A percentile compares a stretch with the other conserved stretches of the same genome.
Evolutionary conservation across 2,329 filamentous ascomycete genomes (phyloP).

Genomic region (Chalaropsis thielavioides): DNA sequence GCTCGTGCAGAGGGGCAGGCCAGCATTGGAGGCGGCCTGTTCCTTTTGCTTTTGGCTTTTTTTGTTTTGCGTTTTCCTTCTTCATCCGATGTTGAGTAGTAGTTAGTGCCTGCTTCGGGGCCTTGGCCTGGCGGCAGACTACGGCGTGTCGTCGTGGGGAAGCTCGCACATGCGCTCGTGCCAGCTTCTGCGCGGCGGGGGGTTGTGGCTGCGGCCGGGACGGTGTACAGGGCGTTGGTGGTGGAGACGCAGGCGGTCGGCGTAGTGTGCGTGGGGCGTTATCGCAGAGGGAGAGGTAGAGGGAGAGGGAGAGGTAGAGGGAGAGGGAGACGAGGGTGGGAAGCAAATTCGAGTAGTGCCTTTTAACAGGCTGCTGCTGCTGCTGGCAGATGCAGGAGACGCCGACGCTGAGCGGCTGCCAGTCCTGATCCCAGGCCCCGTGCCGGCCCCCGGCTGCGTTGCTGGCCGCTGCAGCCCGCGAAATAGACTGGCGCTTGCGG

Average conservation of each 20-base stretch:
- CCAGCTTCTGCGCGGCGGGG: neutral
- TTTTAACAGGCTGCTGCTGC: neutral
- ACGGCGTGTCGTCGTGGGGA: slow-evolving; percentile 4
- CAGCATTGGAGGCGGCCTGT: too few species aligned
- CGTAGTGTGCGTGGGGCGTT: neutral
- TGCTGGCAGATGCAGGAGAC: neutral
- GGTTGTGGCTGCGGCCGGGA: neutral
- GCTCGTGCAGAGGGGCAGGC: too few species aligned
- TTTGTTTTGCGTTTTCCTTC: too few species aligned
- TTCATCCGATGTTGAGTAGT: too few species aligned
- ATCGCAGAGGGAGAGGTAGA: neutral
- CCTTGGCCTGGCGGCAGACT: too few species aligned
- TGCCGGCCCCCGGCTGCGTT: too few species aligned
- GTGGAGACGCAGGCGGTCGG: neutral
- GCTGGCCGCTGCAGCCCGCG: neutral
- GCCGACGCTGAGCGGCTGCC: too few species aligned
- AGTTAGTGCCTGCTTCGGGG: too few species aligned
- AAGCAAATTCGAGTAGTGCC: too few species aligned
- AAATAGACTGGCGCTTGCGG: neutral
- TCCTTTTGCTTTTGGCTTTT: too few species aligned
- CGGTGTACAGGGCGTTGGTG: neutral
- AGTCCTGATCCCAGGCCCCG: too few species aligned
- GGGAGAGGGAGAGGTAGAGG: neutral
- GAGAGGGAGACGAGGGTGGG: too few species aligned
- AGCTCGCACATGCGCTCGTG: slow-evolving; percentile 14